Percentiles rank a stretch among this genome's conserved stretches.
These are phyloP conservation scores for Zychaea mexicana DNA, from an alignment of 371 early-diverging fungal species.

Conservation along the genomic window DNA sequence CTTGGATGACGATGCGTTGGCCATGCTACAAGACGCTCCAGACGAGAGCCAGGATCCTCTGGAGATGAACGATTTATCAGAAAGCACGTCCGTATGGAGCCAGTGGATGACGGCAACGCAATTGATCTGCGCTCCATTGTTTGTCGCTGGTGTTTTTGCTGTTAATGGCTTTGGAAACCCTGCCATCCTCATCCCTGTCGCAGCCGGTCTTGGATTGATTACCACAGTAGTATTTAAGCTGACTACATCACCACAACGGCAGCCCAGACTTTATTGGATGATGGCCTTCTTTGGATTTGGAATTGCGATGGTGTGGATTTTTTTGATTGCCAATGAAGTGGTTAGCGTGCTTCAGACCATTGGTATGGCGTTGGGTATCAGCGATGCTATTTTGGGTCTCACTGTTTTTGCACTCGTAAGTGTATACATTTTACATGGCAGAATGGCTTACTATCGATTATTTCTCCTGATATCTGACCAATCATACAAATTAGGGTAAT, in stretches of 20 bases:
- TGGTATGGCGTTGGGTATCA: slow-evolving; percentile 74
- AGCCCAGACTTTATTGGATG: slow-evolving; percentile 45
- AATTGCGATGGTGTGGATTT: slow-evolving; percentile 78
- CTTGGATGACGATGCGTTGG: slow-evolving; percentile 29
- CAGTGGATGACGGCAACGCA: slow-evolving; percentile 54
- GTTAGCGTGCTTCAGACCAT: slow-evolving; percentile 79
- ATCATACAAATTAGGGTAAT: no score
- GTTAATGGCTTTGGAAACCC: slow-evolving; percentile 21
- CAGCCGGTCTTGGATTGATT: slow-evolving; percentile 20
- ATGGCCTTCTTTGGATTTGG: slow-evolving; percentile 73
- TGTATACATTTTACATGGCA: neutral
- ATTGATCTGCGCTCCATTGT: slow-evolving; percentile 37
- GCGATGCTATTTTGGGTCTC: slow-evolving; percentile 81
- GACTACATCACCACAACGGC: slow-evolving; percentile 29
- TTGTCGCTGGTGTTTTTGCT: slow-evolving; percentile 36
- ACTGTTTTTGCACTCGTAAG: slow-evolving; percentile 82
- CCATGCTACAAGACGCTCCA: slow-evolving; percentile 28
- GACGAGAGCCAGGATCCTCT: slow-evolving; percentile 19
- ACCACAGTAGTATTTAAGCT: slow-evolving; percentile 23
- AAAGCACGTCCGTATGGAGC: slow-evolving; percentile 29
- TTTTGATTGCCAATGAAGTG: slow-evolving; percentile 81
- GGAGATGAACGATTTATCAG: slow-evolving; percentile 14
- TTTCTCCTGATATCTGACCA: no score
- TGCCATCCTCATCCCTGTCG: slow-evolving; percentile 28
- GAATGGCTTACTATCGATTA: no score